Percentiles rank a stretch among this genome's conserved stretches.
Evolutionary conservation across 179 eudicot genomes (phyloP).

Genomic region (Actinidia chinensis): DNA sequence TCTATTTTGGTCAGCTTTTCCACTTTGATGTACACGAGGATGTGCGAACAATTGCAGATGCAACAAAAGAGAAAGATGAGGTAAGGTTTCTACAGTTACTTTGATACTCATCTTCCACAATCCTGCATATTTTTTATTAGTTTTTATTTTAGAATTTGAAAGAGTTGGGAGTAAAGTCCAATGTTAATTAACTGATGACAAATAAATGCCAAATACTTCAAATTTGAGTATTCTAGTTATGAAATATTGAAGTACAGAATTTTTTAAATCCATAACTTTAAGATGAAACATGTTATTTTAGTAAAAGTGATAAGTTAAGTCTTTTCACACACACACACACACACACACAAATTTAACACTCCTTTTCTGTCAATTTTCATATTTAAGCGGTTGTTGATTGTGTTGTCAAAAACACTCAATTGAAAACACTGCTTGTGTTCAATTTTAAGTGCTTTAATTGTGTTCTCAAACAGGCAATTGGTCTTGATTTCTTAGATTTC

Average conservation of each 20-base stretch:
- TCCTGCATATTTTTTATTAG: not conserved
- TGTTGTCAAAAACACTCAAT: not conserved
- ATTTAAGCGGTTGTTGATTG: not conserved
- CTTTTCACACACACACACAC: too few species aligned
- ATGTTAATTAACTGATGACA: not conserved
- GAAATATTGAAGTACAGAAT: not conserved
- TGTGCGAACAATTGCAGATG: conserved; percentile 97
- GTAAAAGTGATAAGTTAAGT: too few species aligned
- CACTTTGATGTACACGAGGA: conserved; percentile 99
- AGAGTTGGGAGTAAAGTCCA: not conserved
- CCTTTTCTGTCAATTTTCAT: not conserved
- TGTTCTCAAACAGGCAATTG: not conserved
- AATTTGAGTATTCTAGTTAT: not conserved
- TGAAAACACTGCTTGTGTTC: not conserved
- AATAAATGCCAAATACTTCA: not conserved
- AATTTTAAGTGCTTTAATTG: not conserved
- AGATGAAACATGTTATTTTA: too few species aligned
- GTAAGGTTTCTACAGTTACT: conserved; percentile 30
- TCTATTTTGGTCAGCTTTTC: conserved; percentile 62
- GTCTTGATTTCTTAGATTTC: not conserved
- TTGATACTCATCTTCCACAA: not conserved
- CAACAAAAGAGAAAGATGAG: conserved; percentile 98
- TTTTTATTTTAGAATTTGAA: not conserved
- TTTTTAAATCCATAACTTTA: not conserved
- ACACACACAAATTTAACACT: too few species aligned